Conservation (phyloP, 345 rosid species). For the Heritiera littoralis region DNA sequence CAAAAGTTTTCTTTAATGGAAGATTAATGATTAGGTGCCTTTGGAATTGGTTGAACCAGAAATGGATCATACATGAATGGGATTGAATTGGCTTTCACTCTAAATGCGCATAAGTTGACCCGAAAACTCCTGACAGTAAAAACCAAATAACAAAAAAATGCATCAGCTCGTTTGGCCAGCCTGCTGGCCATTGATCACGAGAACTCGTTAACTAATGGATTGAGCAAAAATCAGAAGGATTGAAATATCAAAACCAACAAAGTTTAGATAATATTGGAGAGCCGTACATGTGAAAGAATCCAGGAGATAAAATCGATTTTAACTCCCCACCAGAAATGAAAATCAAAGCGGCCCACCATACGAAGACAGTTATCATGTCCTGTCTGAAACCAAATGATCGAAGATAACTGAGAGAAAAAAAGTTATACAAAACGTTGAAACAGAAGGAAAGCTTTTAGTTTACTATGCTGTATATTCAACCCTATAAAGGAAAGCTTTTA, state of each 20-base stretch:
- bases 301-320: not conserved
- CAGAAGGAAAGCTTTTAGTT: constrained; percentile 7
- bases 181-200: not conserved
- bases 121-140: too few species aligned
- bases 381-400: not conserved
- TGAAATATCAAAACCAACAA: not conserved
- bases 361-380: constrained; percentile 13
- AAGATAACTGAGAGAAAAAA: not conserved
- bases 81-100: not conserved
- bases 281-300: constrained; percentile 35
- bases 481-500: constrained; percentile 4
- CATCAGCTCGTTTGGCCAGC: not conserved
- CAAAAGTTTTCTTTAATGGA: not conserved
- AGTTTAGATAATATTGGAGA: not conserved
- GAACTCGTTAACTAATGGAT: not conserved
- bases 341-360: not conserved
- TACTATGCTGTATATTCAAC: constrained; percentile 20
- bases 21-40: not conserved
- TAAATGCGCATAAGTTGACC: too few species aligned
- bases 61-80: not conserved
- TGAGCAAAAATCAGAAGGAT: not conserved
- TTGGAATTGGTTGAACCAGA: constrained; percentile 8
- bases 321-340: constrained; percentile 27
- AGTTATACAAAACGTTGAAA: not conserved
- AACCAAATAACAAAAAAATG: too few species aligned